A percentile compares a stretch with the other conserved stretches of the same genome.
Evolutionary conservation across 2,329 filamentous ascomycete species (phyloP).

Genomic region (Curvularia lunata): DNA sequence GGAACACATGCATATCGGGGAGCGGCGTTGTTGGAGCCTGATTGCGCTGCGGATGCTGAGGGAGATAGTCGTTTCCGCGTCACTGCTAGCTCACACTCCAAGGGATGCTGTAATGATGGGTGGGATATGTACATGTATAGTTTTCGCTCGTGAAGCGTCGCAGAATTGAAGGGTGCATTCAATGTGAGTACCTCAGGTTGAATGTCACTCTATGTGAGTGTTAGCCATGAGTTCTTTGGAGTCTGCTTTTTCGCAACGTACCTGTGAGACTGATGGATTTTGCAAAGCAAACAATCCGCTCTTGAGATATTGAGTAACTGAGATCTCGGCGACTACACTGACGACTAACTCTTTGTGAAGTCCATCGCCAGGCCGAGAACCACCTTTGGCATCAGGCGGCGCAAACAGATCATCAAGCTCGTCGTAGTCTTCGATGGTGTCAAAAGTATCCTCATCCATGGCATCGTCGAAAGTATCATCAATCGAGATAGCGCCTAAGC

Average conservation of each 20-base stretch:
- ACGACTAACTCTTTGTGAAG: conserved; percentile 50
- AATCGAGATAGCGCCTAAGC: conserved; percentile 45
- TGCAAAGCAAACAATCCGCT: conserved; percentile 35
- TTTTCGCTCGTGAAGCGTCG: conserved; percentile 46
- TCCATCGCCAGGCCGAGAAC: conserved; percentile 45
- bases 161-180: conserved; percentile 47
- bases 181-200: conserved; percentile 38
- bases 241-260: conserved; percentile 10
- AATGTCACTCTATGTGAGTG: conserved; percentile 14
- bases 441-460: conserved; percentile 49
- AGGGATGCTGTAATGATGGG: conserved; percentile 37
- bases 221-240: background rate
- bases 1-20: conserved; percentile 47
- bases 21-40: conserved; percentile 26
- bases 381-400: conserved; percentile 37
- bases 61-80: conserved; percentile 45
- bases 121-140: conserved; percentile 49
- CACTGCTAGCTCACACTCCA: conserved; percentile 48
- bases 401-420: conserved; percentile 49
- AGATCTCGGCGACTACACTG: conserved; percentile 45
- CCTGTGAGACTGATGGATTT: conserved; percentile 26
- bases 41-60: conserved; percentile 37
- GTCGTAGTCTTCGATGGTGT: conserved; percentile 49
- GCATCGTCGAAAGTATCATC: conserved; percentile 49
- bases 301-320: conserved; percentile 38